Evolutionary conservation across 2,329 filamentous ascomycete species (phyloP).

Genomic region (Cryoendolithus antarcticus): DNA sequence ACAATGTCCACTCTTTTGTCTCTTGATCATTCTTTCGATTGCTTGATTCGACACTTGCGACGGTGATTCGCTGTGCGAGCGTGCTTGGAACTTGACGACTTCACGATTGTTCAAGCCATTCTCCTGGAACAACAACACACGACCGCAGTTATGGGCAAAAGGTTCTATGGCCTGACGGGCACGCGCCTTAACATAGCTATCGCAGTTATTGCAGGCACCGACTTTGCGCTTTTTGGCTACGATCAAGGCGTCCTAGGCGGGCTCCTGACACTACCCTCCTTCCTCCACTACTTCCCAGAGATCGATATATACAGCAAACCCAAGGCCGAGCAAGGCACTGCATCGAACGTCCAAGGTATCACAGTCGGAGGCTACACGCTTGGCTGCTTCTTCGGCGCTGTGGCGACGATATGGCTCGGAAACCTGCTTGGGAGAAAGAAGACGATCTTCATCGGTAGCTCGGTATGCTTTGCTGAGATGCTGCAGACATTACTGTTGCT

Average conservation of each 20-base stretch:
- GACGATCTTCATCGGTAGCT: conserved; percentile 32
- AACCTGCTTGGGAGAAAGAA: conserved; percentile 37
- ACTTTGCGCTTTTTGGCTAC: conserved; percentile 16
- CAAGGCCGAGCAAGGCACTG: conserved; percentile 1
- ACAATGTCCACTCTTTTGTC: too few relatives aligned
- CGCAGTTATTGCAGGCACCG: conserved; percentile 31
- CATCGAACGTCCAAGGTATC: conserved; percentile 6
- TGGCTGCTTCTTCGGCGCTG: conserved; percentile 37
- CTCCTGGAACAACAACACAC: too few relatives aligned
- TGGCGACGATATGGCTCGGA: conserved; percentile 35
- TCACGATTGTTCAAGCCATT: too few relatives aligned
- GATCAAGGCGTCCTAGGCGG: conserved; percentile 33
- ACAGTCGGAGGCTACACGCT: conserved; percentile 13
- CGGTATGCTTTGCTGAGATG: too few relatives aligned
- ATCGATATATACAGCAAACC: conserved; percentile 21
- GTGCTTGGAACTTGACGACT: too few relatives aligned
- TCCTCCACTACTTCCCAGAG: conserved; percentile 27
- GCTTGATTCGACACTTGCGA: too few relatives aligned
- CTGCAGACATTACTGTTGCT: too few relatives aligned
- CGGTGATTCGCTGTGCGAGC: too few relatives aligned
- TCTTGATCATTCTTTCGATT: too few relatives aligned
- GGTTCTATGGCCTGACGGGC: conserved; percentile 31
- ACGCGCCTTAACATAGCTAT: conserved; percentile 30
- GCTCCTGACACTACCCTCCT: conserved; percentile 30
- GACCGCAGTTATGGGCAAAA: conserved; percentile 5